Evolutionary conservation across 169 alveolate species (phyloP), one percentile per base, ranked within the genome.

Genomic region (Plasmodium gonderi): DNA sequence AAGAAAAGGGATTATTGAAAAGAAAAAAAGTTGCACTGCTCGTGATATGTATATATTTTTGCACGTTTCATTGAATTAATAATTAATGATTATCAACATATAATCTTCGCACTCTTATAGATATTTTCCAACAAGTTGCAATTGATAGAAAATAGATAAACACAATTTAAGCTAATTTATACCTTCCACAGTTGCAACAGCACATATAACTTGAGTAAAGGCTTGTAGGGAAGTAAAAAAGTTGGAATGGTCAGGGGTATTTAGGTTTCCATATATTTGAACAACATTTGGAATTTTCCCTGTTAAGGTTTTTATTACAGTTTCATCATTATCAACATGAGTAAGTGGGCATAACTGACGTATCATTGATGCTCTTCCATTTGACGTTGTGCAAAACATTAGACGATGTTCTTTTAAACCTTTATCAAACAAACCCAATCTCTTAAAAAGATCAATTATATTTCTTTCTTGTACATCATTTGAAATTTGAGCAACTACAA

Each of bases 351-450:
- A 94, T 17, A 95, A 92, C 77, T 95, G 97, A 75, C 95, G 92
- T 65, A 94, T 94, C 97, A 95, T 95, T 81, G 97, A 95, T 49
- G 94, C 94, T 42, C 97, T 92, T 47, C 97, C 97, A 67, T 78
- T 83, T 89, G 95, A 76, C 7, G 95, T 92, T 31, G 76, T 78
- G 51, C 95, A 95, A 95, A 94, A 94, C 93, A 95, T 76, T 38
- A 94, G 92, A 23, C 97, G 91, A 96, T 95, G 94, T 60, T 81
- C 91, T 81, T 81, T 81, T 36, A 81, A 49, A 33, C 91, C 91
- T 69, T 67, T 81, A 81, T 81, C 74, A 81, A 81, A 81, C 51
- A 81, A 67, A 17, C 80, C 80, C 31, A 45, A 40, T 67, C 33
- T 81, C 54, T 81, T 81, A 44, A 81, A 68, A 17, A 81, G 80